These are phyloP conservation scores for Alternaria tenuissima DNA, from an alignment of 2,329 filamentous ascomycete species.

Conservation along the genomic window DNA sequence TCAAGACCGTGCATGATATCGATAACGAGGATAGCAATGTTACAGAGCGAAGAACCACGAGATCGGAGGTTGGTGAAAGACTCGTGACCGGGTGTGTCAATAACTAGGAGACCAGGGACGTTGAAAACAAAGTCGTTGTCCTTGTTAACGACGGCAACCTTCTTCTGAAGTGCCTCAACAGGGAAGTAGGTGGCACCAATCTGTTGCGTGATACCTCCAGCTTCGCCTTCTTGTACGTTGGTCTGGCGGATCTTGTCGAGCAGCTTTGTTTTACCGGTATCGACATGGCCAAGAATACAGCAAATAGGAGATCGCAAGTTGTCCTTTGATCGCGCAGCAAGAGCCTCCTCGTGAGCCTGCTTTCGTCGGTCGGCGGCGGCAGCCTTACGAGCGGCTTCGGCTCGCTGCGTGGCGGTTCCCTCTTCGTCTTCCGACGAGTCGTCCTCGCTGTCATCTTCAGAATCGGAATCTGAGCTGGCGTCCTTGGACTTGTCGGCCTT, in stretches of 20 bases:
- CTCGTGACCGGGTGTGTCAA: slow-evolving; percentile 99
- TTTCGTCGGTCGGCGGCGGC: slow-evolving; percentile 89
- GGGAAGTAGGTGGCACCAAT: slow-evolving; percentile 99
- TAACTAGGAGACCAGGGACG: slow-evolving; percentile 93
- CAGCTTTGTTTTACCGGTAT: slow-evolving; percentile 99
- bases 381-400: slow-evolving; percentile 80
- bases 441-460: slow-evolving; percentile 59
- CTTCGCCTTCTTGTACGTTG: slow-evolving; percentile 98
- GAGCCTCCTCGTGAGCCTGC: slow-evolving; percentile 88
- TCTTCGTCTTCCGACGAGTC: slow-evolving; percentile 76
- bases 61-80: slow-evolving; percentile 98
- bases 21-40: slow-evolving; percentile 98
- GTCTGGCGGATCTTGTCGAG: slow-evolving; percentile 98
- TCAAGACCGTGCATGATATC: slow-evolving; percentile 99
- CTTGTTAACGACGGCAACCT: slow-evolving; percentile 91
- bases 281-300: slow-evolving; percentile 99
- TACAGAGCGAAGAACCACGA: slow-evolving; percentile 96
- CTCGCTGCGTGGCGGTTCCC: slow-evolving; percentile 74
- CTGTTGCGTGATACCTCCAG: slow-evolving; percentile 98
- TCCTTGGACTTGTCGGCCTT: slow-evolving; percentile 27
- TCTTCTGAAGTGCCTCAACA: slow-evolving; percentile 87
- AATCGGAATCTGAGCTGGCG: slow-evolving; percentile 50
- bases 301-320: slow-evolving; percentile 97
- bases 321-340: slow-evolving; percentile 91
- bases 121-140: slow-evolving; percentile 95